Evolutionary conservation across 2,329 filamentous ascomycete species (phyloP).

Genomic region (Neophaeococcomyces aloes): DNA sequence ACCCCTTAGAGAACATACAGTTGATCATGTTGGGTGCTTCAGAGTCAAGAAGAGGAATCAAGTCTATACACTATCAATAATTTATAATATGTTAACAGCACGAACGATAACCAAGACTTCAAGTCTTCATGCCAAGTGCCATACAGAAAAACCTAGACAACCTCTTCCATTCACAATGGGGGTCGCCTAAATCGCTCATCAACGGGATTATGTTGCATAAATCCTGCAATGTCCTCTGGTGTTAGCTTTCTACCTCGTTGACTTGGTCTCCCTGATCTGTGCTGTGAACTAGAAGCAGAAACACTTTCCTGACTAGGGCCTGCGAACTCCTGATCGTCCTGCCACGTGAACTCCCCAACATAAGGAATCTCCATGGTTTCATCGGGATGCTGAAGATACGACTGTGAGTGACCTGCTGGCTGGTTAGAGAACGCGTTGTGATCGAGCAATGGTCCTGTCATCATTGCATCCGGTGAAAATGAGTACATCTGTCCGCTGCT

Average conservation of each 20-base stretch:
- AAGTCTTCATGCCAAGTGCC: too few species aligned
- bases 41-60: too few species aligned
- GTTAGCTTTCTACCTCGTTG: conserved; percentile 4
- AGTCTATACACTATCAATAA: too few species aligned
- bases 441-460: neutral
- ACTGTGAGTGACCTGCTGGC: neutral
- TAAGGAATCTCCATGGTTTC: neutral
- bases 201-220: conserved; percentile 15
- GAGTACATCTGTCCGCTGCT: neutral
- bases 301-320: neutral
- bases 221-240: conserved; percentile 14
- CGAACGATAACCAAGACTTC: too few species aligned
- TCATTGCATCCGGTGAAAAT: neutral
- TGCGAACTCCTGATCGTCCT: neutral
- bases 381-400: neutral
- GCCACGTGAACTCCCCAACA: neutral
- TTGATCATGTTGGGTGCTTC: too few species aligned
- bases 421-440: neutral
- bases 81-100: too few species aligned
- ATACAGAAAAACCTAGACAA: too few species aligned
- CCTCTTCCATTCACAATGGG: too few species aligned
- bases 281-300: neutral
- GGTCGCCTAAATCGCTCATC: conserved; percentile 9
- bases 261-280: neutral
- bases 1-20: too few species aligned